Percentiles rank a stretch among this genome's conserved stretches.
Conservation (phyloP, 305 asterid species). For the Caryopteris hybrid region DNA sequence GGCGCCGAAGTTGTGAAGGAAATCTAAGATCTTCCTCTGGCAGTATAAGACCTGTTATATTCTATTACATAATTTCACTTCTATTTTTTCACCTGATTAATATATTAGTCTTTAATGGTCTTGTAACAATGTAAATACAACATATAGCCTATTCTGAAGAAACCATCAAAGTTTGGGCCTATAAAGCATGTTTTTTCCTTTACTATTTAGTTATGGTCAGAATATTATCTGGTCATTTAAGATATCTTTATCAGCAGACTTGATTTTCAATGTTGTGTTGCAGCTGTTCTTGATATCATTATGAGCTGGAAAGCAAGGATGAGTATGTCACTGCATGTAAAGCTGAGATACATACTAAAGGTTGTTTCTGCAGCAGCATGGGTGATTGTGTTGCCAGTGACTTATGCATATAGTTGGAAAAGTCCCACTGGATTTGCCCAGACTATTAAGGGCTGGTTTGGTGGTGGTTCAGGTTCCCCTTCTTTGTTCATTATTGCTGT, state of each 20-base stretch:
- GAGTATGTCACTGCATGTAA: constrained; percentile 80
- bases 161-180: background rate
- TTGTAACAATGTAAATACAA: background rate
- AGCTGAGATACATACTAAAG: constrained; percentile 82
- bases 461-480: constrained; percentile 63
- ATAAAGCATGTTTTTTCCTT: background rate
- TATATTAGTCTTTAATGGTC: background rate
- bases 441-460: constrained; percentile 84
- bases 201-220: background rate
- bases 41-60: background rate
- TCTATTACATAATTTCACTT: background rate
- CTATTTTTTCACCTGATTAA: background rate
- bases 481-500: constrained; percentile 80
- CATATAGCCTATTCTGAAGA: background rate
- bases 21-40: background rate
- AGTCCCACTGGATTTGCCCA: constrained; percentile 71
- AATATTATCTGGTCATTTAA: background rate
- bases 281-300: constrained; percentile 78
- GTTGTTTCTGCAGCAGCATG: constrained; percentile 76
- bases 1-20: background rate
- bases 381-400: constrained; percentile 85
- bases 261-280: constrained; percentile 24
- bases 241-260: background rate
- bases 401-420: constrained; percentile 91
- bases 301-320: constrained; percentile 88